Percentiles rank a stretch among this genome's conserved stretches.
Evolutionary conservation across 73 alveolate genomes (phyloP).

Genomic region (Paramecium biaurelia): DNA sequence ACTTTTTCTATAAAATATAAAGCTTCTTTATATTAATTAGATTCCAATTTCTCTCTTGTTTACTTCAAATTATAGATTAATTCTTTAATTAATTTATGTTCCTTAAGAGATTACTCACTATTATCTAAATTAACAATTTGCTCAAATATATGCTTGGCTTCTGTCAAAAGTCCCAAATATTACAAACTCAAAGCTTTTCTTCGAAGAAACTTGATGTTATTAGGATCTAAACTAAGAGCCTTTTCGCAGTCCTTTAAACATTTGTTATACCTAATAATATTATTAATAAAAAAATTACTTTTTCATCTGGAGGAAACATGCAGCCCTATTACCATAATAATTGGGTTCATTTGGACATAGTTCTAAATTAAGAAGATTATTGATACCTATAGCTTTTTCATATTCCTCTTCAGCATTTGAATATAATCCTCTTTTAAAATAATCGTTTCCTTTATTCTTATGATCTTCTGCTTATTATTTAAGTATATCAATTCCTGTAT

Average conservation of each 20-base stretch:
- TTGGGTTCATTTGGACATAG: conserved; percentile 77
- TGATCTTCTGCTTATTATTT: conserved; percentile 70
- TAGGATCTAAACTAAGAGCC: conserved; percentile 85
- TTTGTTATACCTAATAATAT: conserved; percentile 61
- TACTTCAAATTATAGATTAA: not conserved
- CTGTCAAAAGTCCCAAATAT: conserved; percentile 74
- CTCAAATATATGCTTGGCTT: conserved; percentile 66
- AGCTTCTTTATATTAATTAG: not conserved
- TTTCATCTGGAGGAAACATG: conserved; percentile 79
- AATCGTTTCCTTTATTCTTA: conserved; percentile 90
- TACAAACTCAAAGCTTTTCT: conserved; percentile 75
- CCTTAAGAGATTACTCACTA: conserved; percentile 56
- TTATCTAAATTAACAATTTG: conserved; percentile 60
- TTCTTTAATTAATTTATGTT: conserved; percentile 27
- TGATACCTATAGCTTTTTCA: conserved; percentile 80
- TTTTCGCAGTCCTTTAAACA: conserved; percentile 87
- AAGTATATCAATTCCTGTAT: not conserved
- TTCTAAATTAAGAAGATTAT: conserved; percentile 8
- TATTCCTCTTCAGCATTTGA: conserved; percentile 84
- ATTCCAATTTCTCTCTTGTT: not conserved
- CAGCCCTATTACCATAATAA: conserved; percentile 90
- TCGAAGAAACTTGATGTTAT: conserved; percentile 78
- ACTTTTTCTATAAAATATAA: not conserved
- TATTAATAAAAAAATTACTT: conserved; percentile 48
- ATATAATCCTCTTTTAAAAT: conserved; percentile 80